Base-by-base conservation (phyloP, 73 alveolate species). In the Paramecium biaurelia region DNA sequence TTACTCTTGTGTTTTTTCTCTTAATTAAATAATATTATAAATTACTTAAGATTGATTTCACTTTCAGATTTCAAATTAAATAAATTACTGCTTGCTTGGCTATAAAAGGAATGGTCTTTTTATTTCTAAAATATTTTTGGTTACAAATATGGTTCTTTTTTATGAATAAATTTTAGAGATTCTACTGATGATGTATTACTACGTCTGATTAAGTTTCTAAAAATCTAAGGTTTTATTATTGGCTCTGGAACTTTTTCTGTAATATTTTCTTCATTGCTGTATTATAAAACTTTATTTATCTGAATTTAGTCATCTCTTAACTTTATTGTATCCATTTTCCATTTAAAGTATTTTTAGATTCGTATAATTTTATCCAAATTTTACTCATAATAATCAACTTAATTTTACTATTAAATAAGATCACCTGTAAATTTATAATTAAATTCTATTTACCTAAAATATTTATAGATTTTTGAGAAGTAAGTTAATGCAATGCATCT, bases 131-230 rank as follows among this genome's bases (percentile, higher is more conserved):
- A 26, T 32, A 23, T 26, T 26, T 26, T 30, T 10, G 84, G 49
- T 63, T 63, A 26, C 2, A 63, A 32, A 32, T 23, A 63, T 14
- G 41, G 23, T 30, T 63, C 84, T 63, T 63, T 63, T 63, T 24
- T 63, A 63, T 63, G 41, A 30, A 14, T 63, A 26, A 63, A 63
- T 24, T 63, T 63, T 12, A 63, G 12, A 3, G 56, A 72, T 12
- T 72, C 86, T 28, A 72, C 58, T 6, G 86, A 34, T 20, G 86
- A 32, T n/a, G 86, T 72, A 4, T 32, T 30, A 72, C 86, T 72
- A 28, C 86, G 38, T 72, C 11, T 30, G 35, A 28, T 28, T 35
- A 34, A 57, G 35, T 20, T 72, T 42, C 45, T 9, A 28, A 28
- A 72, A 34, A 28, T 42, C 58, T 34, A 2, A 72, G 32, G 38